A percentile compares a stretch with the other conserved stretches of the same genome.
These are phyloP conservation scores for Yamadazyma triangularis DNA, from an alignment of 1,139 yeast species.

Conservation along the genomic window DNA sequence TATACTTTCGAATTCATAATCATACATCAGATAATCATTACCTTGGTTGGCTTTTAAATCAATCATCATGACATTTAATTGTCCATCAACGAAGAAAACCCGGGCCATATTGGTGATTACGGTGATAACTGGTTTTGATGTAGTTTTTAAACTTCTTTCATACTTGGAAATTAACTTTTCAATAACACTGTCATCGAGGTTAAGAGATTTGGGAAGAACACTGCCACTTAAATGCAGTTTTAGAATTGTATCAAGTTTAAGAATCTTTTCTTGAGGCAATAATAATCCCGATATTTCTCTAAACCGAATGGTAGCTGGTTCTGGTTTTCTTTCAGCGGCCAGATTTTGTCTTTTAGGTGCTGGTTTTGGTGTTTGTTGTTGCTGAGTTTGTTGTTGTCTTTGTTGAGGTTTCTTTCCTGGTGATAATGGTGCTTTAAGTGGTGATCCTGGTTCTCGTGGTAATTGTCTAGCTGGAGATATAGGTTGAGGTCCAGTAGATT, in stretches of 20 bases:
- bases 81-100: constrained; percentile 37
- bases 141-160: constrained; percentile 27
- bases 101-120: constrained; percentile 48
- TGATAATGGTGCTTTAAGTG: constrained; percentile 1
- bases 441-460: not conserved
- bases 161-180: constrained; percentile 40
- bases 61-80: constrained; percentile 36
- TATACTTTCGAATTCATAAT: constrained; percentile 57
- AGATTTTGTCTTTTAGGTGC: not conserved
- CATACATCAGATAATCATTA: constrained; percentile 69
- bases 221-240: constrained; percentile 33
- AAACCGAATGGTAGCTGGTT: constrained; percentile 18
- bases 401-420: not conserved
- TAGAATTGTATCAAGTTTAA: constrained; percentile 37
- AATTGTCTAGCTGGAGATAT: not conserved
- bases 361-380: not conserved
- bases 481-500: constrained; percentile 1
- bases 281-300: constrained; percentile 33
- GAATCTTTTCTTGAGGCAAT: constrained; percentile 33
- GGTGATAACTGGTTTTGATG: constrained; percentile 37
- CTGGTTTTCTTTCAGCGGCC: constrained; percentile 2
- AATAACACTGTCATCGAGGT: constrained; percentile 31
- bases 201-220: constrained; percentile 18
- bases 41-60: constrained; percentile 50
- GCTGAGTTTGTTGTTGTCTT: not conserved